Evolutionary conservation across 2,329 filamentous ascomycete species (phyloP).

Genomic region (Rhinocladiella similis): DNA sequence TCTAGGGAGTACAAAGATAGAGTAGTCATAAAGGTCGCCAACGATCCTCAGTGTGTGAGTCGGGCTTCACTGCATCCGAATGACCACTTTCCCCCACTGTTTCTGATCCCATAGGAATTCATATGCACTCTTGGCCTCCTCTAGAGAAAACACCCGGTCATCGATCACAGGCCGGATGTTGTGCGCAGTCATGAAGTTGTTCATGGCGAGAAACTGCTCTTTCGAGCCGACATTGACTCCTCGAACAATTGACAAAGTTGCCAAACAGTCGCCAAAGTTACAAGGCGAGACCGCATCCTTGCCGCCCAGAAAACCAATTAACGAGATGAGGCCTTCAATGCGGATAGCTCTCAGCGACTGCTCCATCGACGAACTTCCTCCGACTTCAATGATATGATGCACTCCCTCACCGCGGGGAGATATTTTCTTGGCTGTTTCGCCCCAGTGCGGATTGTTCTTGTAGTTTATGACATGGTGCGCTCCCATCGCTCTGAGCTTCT

Average conservation of each 20-base stretch:
- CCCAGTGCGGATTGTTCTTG: conserved; percentile 58
- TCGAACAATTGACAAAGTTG: conserved; percentile 54
- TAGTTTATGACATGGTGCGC: conserved; percentile 64
- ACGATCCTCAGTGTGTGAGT: no score
- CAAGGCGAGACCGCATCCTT: conserved; percentile 43
- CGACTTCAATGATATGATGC: conserved; percentile 65
- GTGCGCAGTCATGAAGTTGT: conserved; percentile 57
- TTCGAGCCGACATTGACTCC: conserved; percentile 59
- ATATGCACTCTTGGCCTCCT: conserved; percentile 55
- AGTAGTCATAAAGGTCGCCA: not conserved
- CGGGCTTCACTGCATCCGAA: conserved; percentile 30
- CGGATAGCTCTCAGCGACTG: conserved; percentile 51
- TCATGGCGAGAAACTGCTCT: conserved; percentile 60
- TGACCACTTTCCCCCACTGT: conserved; percentile 57
- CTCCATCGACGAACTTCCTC: conserved; percentile 59
- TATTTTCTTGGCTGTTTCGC: conserved; percentile 53
- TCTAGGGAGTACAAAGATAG: not conserved
- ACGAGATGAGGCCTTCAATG: conserved; percentile 51
- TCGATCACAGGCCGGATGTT: conserved; percentile 62
- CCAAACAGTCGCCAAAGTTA: conserved; percentile 52
- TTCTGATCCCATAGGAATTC: conserved; percentile 54
- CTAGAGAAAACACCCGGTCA: conserved; percentile 55
- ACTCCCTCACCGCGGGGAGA: conserved; percentile 56
- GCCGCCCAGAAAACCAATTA: conserved; percentile 54
- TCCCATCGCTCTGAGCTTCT: conserved; percentile 55